Conservation (phyloP, 2,329 filamentous ascomycete species). For the Capronia americana region DNA sequence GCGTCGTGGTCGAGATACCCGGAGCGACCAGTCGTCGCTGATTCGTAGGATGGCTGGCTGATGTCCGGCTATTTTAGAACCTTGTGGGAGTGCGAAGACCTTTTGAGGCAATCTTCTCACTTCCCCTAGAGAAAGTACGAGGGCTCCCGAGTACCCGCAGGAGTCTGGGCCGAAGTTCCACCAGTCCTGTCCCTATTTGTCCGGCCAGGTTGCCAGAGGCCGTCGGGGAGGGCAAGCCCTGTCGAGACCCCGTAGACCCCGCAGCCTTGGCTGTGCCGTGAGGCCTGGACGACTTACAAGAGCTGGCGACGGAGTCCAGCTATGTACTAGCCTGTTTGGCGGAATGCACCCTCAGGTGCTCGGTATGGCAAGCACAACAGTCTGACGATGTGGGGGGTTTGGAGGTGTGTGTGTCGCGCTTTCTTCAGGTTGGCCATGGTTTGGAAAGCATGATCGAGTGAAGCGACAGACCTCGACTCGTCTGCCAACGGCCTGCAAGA, state of each 20-base stretch:
- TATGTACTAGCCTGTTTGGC: constrained; percentile 4
- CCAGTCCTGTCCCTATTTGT: not conserved
- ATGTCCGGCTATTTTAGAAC: not conserved
- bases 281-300: not conserved
- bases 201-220: not conserved
- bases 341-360: not conserved
- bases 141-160: not conserved
- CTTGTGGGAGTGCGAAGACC: not conserved
- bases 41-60: not conserved
- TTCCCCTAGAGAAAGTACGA: not conserved
- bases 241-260: not conserved
- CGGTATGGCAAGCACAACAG: not conserved
- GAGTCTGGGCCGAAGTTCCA: not conserved
- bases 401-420: not conserved
- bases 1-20: not conserved
- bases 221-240: not conserved
- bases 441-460: not conserved
- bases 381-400: not conserved
- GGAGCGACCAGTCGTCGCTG: not conserved
- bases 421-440: not conserved
- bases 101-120: not conserved
- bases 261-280: not conserved
- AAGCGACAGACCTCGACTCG: not conserved
- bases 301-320: not conserved
- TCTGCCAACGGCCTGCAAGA: not conserved